Conservation (phyloP, 1,139 yeast species). For the Trichomonascaceae sp. region DNA sequence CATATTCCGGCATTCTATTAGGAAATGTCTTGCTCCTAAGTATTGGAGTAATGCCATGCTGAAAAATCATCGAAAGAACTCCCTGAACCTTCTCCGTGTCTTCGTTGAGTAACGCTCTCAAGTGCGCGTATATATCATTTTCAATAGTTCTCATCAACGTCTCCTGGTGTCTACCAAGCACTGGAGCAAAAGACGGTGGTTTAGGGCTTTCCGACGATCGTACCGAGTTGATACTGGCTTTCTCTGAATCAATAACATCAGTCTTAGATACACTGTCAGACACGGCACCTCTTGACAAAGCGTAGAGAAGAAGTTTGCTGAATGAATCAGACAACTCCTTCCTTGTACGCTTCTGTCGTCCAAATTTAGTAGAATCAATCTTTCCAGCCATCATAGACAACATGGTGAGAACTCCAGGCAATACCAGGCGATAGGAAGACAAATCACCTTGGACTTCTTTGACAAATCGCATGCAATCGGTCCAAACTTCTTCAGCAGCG, state of each 20-base stretch:
- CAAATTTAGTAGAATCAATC: constrained; percentile 50
- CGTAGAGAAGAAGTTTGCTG: constrained; percentile 45
- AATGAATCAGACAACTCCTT: constrained; percentile 67
- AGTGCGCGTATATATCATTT: constrained; percentile 33
- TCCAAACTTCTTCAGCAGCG: constrained; percentile 71
- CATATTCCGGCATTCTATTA: constrained; percentile 16
- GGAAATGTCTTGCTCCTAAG: constrained; percentile 32
- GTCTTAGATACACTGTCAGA: not conserved
- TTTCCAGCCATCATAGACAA: constrained; percentile 50
- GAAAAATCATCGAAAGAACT: constrained; percentile 37
- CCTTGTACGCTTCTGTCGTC: constrained; percentile 52
- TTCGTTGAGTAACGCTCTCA: constrained; percentile 42
- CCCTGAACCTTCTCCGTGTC: constrained; percentile 40
- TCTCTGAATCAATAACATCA: constrained; percentile 7
- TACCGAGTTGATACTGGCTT: not conserved
- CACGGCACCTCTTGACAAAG: constrained; percentile 29
- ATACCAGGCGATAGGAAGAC: constrained; percentile 42
- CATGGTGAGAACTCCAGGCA: constrained; percentile 49
- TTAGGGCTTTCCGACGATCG: not conserved
- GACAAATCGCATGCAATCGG: constrained; percentile 49
- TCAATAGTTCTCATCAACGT: constrained; percentile 37
- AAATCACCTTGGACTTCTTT: constrained; percentile 50
- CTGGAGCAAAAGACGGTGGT: not conserved
- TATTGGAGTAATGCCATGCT: constrained; percentile 39
- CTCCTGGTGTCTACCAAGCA: constrained; percentile 25